Evolutionary conservation across 805 yeast genomes (phyloP).

Genomic region (Nadsonia fulvescens): DNA sequence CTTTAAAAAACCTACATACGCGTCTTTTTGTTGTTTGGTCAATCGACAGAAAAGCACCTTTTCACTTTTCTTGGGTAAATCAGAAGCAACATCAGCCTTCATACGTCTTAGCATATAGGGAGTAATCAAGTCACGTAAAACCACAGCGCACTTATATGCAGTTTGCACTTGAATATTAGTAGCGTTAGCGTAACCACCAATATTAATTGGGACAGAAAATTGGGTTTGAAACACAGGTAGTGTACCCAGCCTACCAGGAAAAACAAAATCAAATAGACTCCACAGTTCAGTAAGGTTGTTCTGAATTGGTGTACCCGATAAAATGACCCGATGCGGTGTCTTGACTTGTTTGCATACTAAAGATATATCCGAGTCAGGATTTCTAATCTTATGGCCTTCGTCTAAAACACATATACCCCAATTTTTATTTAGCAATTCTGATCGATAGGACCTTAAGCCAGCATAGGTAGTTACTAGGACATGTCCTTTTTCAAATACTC

Average conservation of each 20-base stretch:
- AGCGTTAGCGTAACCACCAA: constrained; percentile 98
- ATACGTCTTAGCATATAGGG: constrained; percentile 79
- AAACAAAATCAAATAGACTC: constrained; percentile 89
- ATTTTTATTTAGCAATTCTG: constrained; percentile 37
- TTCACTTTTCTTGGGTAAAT: constrained; percentile 81
- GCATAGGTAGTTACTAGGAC: constrained; percentile 84
- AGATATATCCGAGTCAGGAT: constrained; percentile 82
- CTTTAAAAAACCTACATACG: constrained; percentile 56
- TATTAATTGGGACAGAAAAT: constrained; percentile 78
- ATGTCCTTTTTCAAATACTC: constrained; percentile 53
- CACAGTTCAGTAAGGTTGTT: constrained; percentile 82
- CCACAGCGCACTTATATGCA: constrained; percentile 89
- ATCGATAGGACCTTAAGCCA: constrained; percentile 55
- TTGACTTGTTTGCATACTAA: constrained; percentile 67
- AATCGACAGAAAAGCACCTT: constrained; percentile 84
- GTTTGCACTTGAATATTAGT: constrained; percentile 90
- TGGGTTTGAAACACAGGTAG: constrained; percentile 87
- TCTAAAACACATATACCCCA: constrained; percentile 91
- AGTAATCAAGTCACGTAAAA: constrained; percentile 68
- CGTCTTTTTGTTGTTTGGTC: constrained; percentile 54
- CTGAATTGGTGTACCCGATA: constrained; percentile 95
- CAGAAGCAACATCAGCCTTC: constrained; percentile 88
- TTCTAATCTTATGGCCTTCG: constrained; percentile 93
- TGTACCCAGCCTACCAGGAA: constrained; percentile 89
- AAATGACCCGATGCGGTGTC: constrained; percentile 69